Conservation (phyloP, 768 basidiomycete species). For the Suillus sp. region DNA sequence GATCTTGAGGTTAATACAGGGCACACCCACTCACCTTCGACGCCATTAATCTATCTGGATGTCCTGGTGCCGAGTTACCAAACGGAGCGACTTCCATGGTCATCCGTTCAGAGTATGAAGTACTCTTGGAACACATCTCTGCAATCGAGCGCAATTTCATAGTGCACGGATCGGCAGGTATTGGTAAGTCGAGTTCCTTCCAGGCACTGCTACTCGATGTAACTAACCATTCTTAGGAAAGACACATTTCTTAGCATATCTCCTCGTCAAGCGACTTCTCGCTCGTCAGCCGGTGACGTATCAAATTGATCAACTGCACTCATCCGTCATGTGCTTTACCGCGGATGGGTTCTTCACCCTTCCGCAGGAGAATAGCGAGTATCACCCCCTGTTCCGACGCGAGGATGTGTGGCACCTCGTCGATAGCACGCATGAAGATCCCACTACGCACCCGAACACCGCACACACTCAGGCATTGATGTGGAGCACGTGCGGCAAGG, state of each 20-base stretch:
- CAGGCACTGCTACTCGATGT: not conserved
- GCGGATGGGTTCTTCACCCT: conserved; percentile 1
- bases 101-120: conserved; percentile 5
- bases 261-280: conserved; percentile 1
- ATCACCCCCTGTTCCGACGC: conserved; percentile 2
- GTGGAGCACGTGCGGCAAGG: conserved; percentile 4
- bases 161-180: not conserved
- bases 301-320: not conserved
- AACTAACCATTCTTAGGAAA: not conserved
- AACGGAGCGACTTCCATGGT: conserved; percentile 4
- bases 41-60: not conserved
- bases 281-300: conserved; percentile 5
- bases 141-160: not conserved
- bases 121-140: not conserved
- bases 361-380: not conserved
- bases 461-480: not conserved
- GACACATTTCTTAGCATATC: conserved; percentile 3
- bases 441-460: not conserved
- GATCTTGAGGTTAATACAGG: not conserved
- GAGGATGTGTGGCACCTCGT: conserved; percentile 3
- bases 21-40: not conserved
- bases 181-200: not conserved
- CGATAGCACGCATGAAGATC: not conserved
- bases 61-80: not conserved
- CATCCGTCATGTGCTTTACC: conserved; percentile 1